These are phyloP conservation scores for Lodderomyces elongisporus DNA, from an alignment of 1,139 yeast species.

Conservation along the genomic window DNA sequence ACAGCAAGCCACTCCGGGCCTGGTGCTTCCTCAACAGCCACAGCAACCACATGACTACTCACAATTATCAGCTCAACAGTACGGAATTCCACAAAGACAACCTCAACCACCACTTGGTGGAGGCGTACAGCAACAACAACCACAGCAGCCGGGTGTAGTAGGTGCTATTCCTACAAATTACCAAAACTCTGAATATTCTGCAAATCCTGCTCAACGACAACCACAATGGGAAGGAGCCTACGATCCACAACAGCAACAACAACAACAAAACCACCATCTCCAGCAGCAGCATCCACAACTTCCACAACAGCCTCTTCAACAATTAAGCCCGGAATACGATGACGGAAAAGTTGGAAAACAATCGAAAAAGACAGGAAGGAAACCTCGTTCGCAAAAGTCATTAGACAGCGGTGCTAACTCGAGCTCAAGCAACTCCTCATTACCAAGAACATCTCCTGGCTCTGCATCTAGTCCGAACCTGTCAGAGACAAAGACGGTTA, in stretches of 20 bases:
- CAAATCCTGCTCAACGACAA: slow-evolving; percentile 1
- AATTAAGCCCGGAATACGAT: background rate
- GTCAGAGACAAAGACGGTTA: slow-evolving; percentile 13
- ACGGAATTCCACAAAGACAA: background rate
- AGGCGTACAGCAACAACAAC: no score
- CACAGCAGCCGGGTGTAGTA: slow-evolving; percentile 1
- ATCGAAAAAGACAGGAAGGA: slow-evolving; percentile 8
- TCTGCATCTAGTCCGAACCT: background rate
- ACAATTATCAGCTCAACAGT: slow-evolving; percentile 1
- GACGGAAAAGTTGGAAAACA: slow-evolving; percentile 1
- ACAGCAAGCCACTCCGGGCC: slow-evolving; percentile 2
- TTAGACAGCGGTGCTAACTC: background rate
- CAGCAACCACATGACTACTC: slow-evolving; percentile 2
- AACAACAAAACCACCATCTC: slow-evolving; percentile 5
- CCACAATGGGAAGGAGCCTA: slow-evolving; percentile 3
- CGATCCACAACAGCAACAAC: slow-evolving; percentile 4
- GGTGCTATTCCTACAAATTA: background rate
- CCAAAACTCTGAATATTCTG: background rate
- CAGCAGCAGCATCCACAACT: slow-evolving; percentile 7
- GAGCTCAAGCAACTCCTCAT: background rate
- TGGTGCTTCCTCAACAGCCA: slow-evolving; percentile 6
- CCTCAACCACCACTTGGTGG: slow-evolving; percentile 3
- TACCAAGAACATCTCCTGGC: background rate
- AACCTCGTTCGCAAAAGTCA: slow-evolving; percentile 6
- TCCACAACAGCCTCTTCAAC: slow-evolving; percentile 5